phyloP scores from a whole-genome alignment of 805 yeast species.

The Limtongia smithiae region DNA sequence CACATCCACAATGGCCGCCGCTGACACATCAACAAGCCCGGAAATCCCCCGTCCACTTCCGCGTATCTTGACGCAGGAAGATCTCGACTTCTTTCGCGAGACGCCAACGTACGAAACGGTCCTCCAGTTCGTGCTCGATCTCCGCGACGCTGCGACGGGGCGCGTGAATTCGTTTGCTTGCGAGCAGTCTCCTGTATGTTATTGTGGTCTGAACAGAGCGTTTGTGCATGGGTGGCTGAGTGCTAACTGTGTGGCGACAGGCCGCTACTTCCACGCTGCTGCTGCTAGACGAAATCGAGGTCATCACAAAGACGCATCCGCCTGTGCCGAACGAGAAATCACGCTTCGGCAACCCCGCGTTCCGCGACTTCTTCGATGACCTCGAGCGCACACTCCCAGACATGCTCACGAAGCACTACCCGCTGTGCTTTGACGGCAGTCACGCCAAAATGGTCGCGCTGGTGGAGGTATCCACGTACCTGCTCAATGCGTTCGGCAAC shows the following conservation, averaged over 20 bases:
- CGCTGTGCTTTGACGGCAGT: not conserved
- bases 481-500: constrained; percentile 78
- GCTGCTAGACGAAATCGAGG: constrained; percentile 47
- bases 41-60: too few relatives aligned
- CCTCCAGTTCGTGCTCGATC: constrained; percentile 50
- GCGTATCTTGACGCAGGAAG: constrained; percentile 50
- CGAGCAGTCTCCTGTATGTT: constrained; percentile 36
- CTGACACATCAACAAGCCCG: too few relatives aligned
- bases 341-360: constrained; percentile 89
- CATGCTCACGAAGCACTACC: not conserved
- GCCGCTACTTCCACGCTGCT: constrained; percentile 22
- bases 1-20: too few relatives aligned
- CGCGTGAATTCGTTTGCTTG: constrained; percentile 49
- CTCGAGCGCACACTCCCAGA: constrained; percentile 36
- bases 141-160: constrained; percentile 67
- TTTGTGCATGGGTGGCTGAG: too few relatives aligned
- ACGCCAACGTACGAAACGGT: constrained; percentile 52
- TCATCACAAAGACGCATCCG: constrained; percentile 55
- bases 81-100: constrained; percentile 56
- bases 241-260: too few relatives aligned
- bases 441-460: not conserved
- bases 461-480: constrained; percentile 53
- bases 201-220: not conserved
- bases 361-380: constrained; percentile 75
- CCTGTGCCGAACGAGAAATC: constrained; percentile 64